Evolutionary conservation across 1,284 basidiomycete species (phyloP).

Genomic region (Trichosporon ovoides): DNA sequence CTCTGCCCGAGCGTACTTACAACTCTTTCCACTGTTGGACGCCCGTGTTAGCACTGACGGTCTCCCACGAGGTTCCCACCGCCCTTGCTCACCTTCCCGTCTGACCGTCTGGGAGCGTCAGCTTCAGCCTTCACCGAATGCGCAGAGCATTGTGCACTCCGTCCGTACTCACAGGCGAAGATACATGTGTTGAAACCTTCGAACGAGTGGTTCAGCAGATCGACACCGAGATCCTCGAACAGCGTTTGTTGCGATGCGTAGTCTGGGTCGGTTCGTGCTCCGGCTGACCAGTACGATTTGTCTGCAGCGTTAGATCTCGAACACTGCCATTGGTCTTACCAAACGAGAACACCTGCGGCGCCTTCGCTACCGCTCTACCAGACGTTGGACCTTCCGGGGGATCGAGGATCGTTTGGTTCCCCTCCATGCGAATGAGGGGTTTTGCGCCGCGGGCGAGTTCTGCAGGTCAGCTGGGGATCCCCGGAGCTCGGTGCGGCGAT

Average conservation of each 20-base stretch:
- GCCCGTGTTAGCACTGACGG: constrained; percentile 7
- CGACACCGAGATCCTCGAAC: constrained; percentile 90
- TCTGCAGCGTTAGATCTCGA: constrained; percentile 50
- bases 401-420: constrained; percentile 81
- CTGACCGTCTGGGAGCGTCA: constrained; percentile 40
- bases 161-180: constrained; percentile 76
- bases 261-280: constrained; percentile 72
- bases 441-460: constrained; percentile 88
- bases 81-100: constrained; percentile 39
- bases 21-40: constrained; percentile 42
- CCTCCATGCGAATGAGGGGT: constrained; percentile 85
- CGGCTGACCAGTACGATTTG: constrained; percentile 93
- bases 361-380: constrained; percentile 71
- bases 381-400: constrained; percentile 61
- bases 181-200: constrained; percentile 97
- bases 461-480: constrained; percentile 44
- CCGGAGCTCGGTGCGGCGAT: not conserved
- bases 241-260: constrained; percentile 92
- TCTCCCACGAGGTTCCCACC: not conserved
- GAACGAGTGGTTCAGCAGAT: constrained; percentile 90
- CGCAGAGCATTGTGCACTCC: not conserved
- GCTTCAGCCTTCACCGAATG: not conserved
- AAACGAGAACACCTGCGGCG: constrained; percentile 82
- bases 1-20: constrained; percentile 23
- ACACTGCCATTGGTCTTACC: constrained; percentile 24